Evolutionary conservation across 352 stramenopile genomes (phyloP).

Genomic region (Albugo laibachii): DNA sequence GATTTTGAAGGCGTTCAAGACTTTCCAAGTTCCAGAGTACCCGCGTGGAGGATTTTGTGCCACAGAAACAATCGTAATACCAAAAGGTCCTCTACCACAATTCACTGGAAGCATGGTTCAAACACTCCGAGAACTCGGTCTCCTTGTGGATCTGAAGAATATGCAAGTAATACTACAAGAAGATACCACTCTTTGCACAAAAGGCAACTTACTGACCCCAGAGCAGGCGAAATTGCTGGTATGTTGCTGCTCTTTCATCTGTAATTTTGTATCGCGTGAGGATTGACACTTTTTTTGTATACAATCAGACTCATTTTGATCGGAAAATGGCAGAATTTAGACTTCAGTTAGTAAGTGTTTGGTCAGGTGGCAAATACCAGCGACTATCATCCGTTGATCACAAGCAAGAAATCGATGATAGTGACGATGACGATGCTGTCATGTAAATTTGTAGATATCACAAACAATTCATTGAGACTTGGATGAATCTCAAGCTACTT

Average conservation of each 20-base stretch:
- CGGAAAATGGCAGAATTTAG: conserved; percentile 77
- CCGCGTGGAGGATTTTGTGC: conserved; percentile 85
- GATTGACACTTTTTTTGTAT: neutral
- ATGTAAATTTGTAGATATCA: conserved; percentile 23
- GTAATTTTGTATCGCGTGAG: neutral
- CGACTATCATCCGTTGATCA: conserved; percentile 12
- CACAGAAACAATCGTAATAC: conserved; percentile 75
- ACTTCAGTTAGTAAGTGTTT: conserved; percentile 55
- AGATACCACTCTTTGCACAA: conserved; percentile 88
- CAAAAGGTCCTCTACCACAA: conserved; percentile 74
- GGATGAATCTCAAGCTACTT: conserved; percentile 18
- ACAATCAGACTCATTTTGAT: conserved; percentile 36
- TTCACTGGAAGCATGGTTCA: conserved; percentile 94
- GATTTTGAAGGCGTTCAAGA: conserved; percentile 84
- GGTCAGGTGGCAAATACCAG: conserved; percentile 58
- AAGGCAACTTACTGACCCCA: conserved; percentile 84
- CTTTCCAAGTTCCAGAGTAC: conserved; percentile 84
- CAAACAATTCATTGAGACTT: neutral
- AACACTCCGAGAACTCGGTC: conserved; percentile 87
- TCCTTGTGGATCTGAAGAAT: conserved; percentile 95
- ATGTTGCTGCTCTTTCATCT: neutral
- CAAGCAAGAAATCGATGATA: conserved; percentile 6
- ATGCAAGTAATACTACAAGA: conserved; percentile 83
- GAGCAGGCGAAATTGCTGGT: conserved; percentile 93
- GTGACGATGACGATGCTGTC: conserved; percentile 26